These are phyloP conservation scores for Piromyces sp. DNA, from an alignment of 192 early-diverging fungal species.

Conservation along the genomic window DNA sequence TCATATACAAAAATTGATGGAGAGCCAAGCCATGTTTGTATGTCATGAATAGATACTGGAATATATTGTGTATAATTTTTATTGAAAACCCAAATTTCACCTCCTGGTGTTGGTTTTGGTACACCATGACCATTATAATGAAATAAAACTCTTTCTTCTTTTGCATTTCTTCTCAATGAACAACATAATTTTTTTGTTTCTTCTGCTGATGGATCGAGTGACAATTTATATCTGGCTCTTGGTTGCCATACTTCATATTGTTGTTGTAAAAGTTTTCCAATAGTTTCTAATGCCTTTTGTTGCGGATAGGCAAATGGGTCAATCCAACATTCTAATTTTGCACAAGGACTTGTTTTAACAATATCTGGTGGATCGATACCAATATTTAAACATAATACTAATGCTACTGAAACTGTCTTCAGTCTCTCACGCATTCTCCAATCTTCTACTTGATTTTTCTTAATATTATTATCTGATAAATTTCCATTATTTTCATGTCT, in stretches of 20 bases:
- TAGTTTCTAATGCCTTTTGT: slow-evolving; percentile 65
- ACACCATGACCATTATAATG: slow-evolving; percentile 99
- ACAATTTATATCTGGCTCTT: slow-evolving; percentile 60
- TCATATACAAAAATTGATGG: slow-evolving; percentile 95
- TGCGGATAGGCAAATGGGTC: slow-evolving; percentile 68
- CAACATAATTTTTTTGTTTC: slow-evolving; percentile 80
- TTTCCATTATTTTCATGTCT: slow-evolving; percentile 6
- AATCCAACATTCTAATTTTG: slow-evolving; percentile 87
- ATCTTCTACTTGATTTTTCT: slow-evolving; percentile 13
- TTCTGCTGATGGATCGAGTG: slow-evolving; percentile 80
- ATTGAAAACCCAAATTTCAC: slow-evolving; percentile 99
- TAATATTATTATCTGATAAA: background rate
- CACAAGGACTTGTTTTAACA: slow-evolving; percentile 68
- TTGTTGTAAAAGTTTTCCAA: slow-evolving; percentile 72
- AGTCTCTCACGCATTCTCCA: slow-evolving; percentile 50
- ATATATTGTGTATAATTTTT: slow-evolving; percentile 96
- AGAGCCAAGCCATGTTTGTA: slow-evolving; percentile 87
- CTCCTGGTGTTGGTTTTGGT: slow-evolving; percentile 77
- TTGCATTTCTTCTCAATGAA: slow-evolving; percentile 62
- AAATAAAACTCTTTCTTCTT: slow-evolving; percentile 86
- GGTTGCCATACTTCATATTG: slow-evolving; percentile 87
- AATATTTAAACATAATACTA: slow-evolving; percentile 86
- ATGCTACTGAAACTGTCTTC: slow-evolving; percentile 70
- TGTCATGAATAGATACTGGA: slow-evolving; percentile 74
- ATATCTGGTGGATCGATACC: slow-evolving; percentile 90